Evolutionary conservation across 2,329 filamentous ascomycete species (phyloP).

Genomic region (Penicillium concentricum): DNA sequence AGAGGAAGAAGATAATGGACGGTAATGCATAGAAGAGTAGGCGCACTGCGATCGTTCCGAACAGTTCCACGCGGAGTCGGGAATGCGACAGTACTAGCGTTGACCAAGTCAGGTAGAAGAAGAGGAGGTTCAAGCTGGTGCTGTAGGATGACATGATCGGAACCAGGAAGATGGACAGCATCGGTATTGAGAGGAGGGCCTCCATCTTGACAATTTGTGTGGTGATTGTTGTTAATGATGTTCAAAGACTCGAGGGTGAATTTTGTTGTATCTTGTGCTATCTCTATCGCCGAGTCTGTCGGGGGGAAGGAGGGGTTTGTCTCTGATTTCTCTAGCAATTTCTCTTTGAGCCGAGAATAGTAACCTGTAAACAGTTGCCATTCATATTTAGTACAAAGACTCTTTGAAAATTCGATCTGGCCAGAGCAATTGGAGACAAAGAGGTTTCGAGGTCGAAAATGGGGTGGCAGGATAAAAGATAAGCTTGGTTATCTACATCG

Average conservation of each 20-base stretch:
- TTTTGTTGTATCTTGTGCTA: slow-evolving; percentile 1
- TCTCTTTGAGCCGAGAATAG: slow-evolving; percentile 1
- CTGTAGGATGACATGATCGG: slow-evolving; percentile 61
- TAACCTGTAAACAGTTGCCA: neutral
- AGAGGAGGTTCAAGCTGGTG: slow-evolving; percentile 78
- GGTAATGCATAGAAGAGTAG: slow-evolving; percentile 71
- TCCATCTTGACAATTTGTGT: slow-evolving; percentile 48
- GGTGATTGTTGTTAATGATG: neutral
- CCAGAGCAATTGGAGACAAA: neutral
- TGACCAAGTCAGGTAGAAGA: slow-evolving; percentile 89
- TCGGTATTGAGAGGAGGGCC: slow-evolving; percentile 41
- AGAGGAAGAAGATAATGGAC: slow-evolving; percentile 67
- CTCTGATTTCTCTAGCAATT: neutral
- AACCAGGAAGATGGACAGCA: slow-evolving; percentile 30
- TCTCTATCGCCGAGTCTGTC: slow-evolving; percentile 1
- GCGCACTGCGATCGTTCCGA: slow-evolving; percentile 67
- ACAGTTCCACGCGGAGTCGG: slow-evolving; percentile 70
- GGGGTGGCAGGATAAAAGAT: slow-evolving; percentile 14
- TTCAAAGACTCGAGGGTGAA: neutral
- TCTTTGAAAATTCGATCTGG: neutral
- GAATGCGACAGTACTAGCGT: slow-evolving; percentile 77
- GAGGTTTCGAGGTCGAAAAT: slow-evolving; percentile 9
- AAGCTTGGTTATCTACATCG: slow-evolving; percentile 18
- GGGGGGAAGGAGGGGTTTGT: slow-evolving; percentile 2
- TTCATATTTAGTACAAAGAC: neutral